These are phyloP conservation scores for Calonectria honghensis DNA, from an alignment of 2,329 filamentous ascomycete species.

Conservation along the genomic window DNA sequence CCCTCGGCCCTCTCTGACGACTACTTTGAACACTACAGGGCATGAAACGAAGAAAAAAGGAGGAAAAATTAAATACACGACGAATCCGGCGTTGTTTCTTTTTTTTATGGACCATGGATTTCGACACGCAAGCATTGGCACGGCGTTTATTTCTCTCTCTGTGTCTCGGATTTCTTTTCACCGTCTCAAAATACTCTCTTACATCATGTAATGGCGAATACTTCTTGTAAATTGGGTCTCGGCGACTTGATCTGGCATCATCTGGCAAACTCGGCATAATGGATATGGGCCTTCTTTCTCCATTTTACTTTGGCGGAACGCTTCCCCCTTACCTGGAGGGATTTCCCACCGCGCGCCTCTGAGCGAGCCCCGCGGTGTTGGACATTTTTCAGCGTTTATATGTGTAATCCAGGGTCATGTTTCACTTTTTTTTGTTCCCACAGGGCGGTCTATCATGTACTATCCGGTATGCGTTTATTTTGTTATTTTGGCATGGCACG, in stretches of 20 bases:
- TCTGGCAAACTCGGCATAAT: conserved; percentile 31
- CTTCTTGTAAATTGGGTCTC: conserved; percentile 36
- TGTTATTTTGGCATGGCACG: conserved; percentile 38
- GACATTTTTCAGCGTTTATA: conserved; percentile 11
- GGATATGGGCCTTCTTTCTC: conserved; percentile 35
- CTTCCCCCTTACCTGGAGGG: conserved; percentile 30
- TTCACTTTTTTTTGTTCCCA: conserved; percentile 15
- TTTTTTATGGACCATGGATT: conserved; percentile 10
- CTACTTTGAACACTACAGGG: conserved; percentile 52
- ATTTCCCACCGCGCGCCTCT: not conserved
- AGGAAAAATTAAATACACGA: conserved; percentile 38
- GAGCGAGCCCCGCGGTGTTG: conserved; percentile 5
- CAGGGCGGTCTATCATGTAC: conserved; percentile 21
- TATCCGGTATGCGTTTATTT: conserved; percentile 26
- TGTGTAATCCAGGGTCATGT: conserved; percentile 36
- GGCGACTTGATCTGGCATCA: conserved; percentile 50
- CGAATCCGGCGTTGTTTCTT: conserved; percentile 48
- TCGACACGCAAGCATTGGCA: conserved; percentile 20
- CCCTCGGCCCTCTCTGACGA: conserved; percentile 47
- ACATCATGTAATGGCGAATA: conserved; percentile 28
- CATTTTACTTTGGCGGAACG: conserved; percentile 40
- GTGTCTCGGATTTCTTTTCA: not conserved
- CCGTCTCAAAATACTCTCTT: conserved; percentile 26
- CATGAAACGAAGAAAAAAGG: conserved; percentile 38
- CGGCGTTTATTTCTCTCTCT: conserved; percentile 28